A percentile compares a stretch with the other conserved stretches of the same genome.
These are phyloP conservation scores for Tolypocladium pustulatum DNA, from an alignment of 2,329 filamentous ascomycete genomes.

Conservation along the genomic window DNA sequence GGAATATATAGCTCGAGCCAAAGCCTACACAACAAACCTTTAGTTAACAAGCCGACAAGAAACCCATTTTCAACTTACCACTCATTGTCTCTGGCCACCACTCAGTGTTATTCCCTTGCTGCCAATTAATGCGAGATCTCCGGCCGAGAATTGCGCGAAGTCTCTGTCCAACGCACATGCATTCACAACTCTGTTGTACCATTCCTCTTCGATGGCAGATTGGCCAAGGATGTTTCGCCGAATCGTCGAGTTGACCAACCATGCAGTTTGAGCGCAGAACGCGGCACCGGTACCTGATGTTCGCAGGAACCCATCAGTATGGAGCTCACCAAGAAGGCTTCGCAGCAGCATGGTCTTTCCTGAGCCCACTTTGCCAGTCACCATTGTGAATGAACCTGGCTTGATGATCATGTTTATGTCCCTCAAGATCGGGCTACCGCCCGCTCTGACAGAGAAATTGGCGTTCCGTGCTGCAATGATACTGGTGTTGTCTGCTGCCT, in stretches of 20 bases:
- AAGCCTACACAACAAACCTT: background rate
- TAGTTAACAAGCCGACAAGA: background rate
- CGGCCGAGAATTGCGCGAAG: background rate
- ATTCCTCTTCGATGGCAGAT: background rate
- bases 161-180: background rate
- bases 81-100: background rate
- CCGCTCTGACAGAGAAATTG: background rate
- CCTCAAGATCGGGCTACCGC: background rate
- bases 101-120: background rate
- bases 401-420: background rate
- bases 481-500: no score
- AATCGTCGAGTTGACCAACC: background rate
- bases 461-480: background rate
- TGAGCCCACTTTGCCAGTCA: background rate
- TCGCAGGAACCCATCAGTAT: background rate
- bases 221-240: background rate
- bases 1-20: background rate
- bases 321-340: background rate
- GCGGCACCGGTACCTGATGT: background rate
- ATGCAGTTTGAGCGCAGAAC: background rate
- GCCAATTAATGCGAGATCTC: background rate
- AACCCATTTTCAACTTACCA: background rate
- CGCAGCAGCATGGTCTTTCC: background rate
- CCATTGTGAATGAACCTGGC: background rate
- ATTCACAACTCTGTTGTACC: background rate